A percentile compares a stretch with the other conserved stretches of the same genome.
phyloP scores from a whole-genome alignment of 129 eudicot species.

The Saussurea involucrata region DNA sequence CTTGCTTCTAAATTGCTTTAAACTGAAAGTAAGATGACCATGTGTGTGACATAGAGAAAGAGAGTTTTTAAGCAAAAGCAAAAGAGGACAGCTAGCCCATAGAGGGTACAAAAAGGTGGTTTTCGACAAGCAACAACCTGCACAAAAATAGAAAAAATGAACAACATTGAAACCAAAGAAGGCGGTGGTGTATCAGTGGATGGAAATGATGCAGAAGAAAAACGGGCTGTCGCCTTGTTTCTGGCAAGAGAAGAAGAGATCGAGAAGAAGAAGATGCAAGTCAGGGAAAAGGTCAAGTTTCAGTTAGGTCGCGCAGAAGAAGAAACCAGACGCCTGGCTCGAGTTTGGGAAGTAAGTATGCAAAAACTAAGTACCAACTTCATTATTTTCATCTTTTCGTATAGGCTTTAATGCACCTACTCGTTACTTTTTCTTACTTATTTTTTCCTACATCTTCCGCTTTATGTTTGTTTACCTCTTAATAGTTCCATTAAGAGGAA shows the following conservation, averaged over 20 bases:
- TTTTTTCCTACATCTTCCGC: background rate
- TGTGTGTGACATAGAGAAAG: conserved; percentile 10
- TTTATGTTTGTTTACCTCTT: too few species aligned
- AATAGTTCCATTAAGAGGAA: too few species aligned
- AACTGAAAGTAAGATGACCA: background rate
- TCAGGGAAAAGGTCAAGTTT: conserved; percentile 43
- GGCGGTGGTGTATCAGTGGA: conserved; percentile 31
- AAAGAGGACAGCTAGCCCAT: background rate
- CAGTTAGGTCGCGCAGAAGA: conserved; percentile 58
- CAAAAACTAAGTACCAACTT: background rate
- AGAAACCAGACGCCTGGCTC: conserved; percentile 48
- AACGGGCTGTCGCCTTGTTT: conserved; percentile 29
- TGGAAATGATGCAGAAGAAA: conserved; percentile 35
- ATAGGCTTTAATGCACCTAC: background rate
- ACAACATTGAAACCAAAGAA: conserved; percentile 28
- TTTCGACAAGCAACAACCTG: background rate
- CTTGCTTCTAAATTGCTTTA: conserved; percentile 6
- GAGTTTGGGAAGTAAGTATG: conserved; percentile 58
- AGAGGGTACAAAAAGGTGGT: conserved; percentile 17
- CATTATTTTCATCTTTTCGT: background rate
- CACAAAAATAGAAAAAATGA: conserved; percentile 15
- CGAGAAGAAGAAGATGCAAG: conserved; percentile 53
- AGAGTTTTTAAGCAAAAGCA: conserved; percentile 15
- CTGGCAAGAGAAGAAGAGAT: conserved; percentile 60
- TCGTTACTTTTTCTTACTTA: background rate